Percentiles rank a stretch among this genome's conserved stretches.
Evolutionary conservation across 2,329 filamentous ascomycete genomes (phyloP).

Genomic region (Exophiala dermatitidis): DNA sequence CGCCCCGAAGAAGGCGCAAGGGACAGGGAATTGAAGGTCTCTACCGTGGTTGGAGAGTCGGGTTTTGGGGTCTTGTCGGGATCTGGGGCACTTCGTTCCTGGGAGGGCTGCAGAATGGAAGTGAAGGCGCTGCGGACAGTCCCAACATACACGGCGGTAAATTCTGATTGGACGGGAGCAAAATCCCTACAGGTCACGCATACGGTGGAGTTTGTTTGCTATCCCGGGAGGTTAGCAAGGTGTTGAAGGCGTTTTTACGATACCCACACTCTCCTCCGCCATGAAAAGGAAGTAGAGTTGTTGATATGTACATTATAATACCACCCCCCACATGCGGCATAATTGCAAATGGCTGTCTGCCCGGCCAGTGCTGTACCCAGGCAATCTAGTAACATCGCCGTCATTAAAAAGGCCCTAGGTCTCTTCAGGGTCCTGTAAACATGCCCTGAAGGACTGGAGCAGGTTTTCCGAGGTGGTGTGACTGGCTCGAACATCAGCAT

Average conservation of each 20-base stretch:
- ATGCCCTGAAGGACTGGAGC: neutral
- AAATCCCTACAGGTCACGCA: too few relatives aligned
- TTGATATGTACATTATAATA: neutral
- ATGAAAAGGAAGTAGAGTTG: conserved; percentile 1
- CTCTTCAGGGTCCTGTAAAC: too few relatives aligned
- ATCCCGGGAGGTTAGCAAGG: conserved; percentile 4
- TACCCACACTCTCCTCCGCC: conserved; percentile 15
- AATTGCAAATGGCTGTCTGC: too few relatives aligned
- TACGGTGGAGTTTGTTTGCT: neutral
- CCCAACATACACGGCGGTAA: conserved; percentile 24
- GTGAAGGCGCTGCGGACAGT: conserved; percentile 13
- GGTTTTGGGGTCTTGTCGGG: conserved; percentile 49
- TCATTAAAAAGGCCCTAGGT: too few relatives aligned
- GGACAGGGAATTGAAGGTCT: conserved; percentile 51
- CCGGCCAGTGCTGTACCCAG: too few relatives aligned
- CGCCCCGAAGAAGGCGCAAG: conserved; percentile 42
- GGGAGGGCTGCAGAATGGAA: conserved; percentile 29
- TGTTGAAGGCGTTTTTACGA: conserved; percentile 15
- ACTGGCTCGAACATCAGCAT: neutral
- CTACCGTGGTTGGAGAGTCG: conserved; percentile 52
- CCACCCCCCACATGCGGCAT: neutral
- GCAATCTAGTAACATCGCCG: too few relatives aligned
- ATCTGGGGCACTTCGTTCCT: conserved; percentile 47
- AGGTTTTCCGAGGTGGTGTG: conserved; percentile 1
- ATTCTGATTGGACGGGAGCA: conserved; percentile 14